Base-by-base conservation (phyloP, 768 basidiomycete genomes). In the Chalciporus piperatus region DNA sequence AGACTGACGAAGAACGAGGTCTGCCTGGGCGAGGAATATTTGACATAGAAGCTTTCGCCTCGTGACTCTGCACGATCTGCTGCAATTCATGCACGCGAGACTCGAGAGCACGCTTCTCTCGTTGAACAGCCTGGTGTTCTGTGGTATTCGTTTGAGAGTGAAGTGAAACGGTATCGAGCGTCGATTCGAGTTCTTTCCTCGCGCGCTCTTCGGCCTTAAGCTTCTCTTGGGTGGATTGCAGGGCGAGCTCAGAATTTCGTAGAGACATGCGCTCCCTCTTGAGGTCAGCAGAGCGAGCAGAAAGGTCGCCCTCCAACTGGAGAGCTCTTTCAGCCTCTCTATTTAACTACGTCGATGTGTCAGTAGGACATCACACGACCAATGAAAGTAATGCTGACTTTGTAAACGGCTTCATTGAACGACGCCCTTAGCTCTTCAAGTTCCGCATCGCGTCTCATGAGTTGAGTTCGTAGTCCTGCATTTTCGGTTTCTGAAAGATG, bases 51-150 rank as follows among this genome's bases (percentile, higher is more conserved):
- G 52, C 44, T 59, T 66, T 50, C 62, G 61, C 32, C 75, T 74
- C 54, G 59, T 74, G 47, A 67, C 52, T 56, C 71, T 74, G 53
- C 49, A 73, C 56, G 37, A 74, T 56, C 42, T 58, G 69, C 60
- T 87, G 77, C 38, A 87, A 71, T 59, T 87, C 83, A 38, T 75
- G 77, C 28, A 87, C 73, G 14, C 83, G 79, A 23, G 70, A 68
- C 52, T 85, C 82, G 12, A 86, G 75, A 7, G 67, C 73, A 30
- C 63, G 53, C 56, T 87, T 87, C 51, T 87, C 86, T 47, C 73
- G 74, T 61, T 82, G 76, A 25, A 85, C 64, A 51, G 78, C 78
- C n/a, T 61, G 61, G 11, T 70, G 65, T 28, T 73, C 75, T 37
- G 70, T 51, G 35, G 69, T 70, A 25, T 77, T 72, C 10, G 73